Evolutionary conservation across 192 early-diverging fungal genomes (phyloP), one percentile per base, ranked within the genome.

Genomic region (Geosiphon pyriformis): DNA sequence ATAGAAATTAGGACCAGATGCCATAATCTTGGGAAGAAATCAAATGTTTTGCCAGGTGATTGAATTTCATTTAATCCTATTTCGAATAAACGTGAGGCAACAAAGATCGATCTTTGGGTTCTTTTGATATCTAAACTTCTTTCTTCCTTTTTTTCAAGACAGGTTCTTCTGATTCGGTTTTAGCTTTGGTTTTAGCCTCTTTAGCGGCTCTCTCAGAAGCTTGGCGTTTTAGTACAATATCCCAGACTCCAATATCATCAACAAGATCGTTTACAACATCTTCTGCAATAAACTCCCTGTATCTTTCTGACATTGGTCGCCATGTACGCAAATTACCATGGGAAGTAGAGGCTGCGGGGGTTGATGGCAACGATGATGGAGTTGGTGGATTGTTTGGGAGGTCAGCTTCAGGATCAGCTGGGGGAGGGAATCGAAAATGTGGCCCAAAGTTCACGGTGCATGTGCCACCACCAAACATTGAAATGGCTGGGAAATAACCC

Each of bases 371-470:
- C 6, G n/a, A 17, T 6, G 23, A 18, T 31, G 27, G 33, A 3
- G 26, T 46, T 25, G 37, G 12, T 6, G 20, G 54, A 32, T 35
- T 66, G 29, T 25, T 37, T 55, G 67, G 61, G n/a, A 75, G 58
- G 23, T 76, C 78, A 1, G 58, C 57, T 34, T 81, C 77, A 0
- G 75, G 73, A 63, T 74, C 73, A 29, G 51, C 42, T 15, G 68
- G 55, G 1, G 85, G 86, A 1, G 85, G 85, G 52, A 74, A 84
- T 58, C 66, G 59, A 60, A 88, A 87, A 17, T 84, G 56, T 1
- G 87, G 87, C 3, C 87, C 87, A 71, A 85, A 84, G 57, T 88
- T 87, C 59, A 80, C 74, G 0, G 81, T 84, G 3, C 82, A 84
- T 1, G 79, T 74, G 15, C 82, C 87, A 37, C 85, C 84, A 48